phyloP scores from a whole-genome alignment of 306 rosid genomes.

The Betula pendula region DNA sequence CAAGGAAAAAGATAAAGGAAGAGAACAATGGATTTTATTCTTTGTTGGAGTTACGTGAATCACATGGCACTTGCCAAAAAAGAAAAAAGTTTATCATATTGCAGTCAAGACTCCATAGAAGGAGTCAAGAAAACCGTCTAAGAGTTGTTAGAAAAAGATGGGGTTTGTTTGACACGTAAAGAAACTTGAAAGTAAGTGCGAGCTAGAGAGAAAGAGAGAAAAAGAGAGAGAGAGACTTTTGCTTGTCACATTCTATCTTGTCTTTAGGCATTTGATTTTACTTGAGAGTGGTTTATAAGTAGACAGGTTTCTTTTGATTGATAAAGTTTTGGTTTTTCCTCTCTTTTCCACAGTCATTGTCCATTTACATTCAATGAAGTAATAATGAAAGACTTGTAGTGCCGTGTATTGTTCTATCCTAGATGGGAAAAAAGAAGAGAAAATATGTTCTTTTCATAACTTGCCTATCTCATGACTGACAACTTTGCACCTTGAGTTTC shows the following conservation, averaged over 20 bases:
- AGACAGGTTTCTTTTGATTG: background rate
- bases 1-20: background rate
- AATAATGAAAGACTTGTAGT: background rate
- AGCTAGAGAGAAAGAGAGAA: no score
- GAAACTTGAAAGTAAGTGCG: background rate
- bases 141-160: background rate
- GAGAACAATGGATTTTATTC: background rate
- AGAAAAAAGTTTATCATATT: background rate
- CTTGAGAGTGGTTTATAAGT: background rate
- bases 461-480: background rate
- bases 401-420: background rate
- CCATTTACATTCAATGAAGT: background rate
- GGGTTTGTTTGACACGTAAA: conserved; percentile 9
- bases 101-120: background rate
- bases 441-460: background rate
- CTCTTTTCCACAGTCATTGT: background rate
- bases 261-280: background rate
- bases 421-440: background rate
- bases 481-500: background rate
- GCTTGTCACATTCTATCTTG: background rate
- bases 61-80: background rate
- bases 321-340: background rate
- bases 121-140: conserved; percentile 9
- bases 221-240: background rate
- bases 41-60: background rate